Percentiles rank a stretch among this genome's conserved stretches.
Conservation (phyloP, 805 yeast genomes). For the Yarrowia sp. region DNA sequence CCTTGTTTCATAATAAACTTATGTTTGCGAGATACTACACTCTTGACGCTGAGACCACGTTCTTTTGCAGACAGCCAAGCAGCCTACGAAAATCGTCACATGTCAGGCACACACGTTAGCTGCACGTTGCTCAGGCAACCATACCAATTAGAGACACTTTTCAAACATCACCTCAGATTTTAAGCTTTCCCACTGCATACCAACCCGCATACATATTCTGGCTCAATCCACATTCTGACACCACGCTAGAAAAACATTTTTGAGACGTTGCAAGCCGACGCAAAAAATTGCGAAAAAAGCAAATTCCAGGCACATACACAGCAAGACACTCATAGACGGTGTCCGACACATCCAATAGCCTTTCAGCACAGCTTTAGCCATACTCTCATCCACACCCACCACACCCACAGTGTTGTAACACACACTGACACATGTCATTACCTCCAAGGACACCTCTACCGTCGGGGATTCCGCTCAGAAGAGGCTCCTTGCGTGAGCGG, state of each 20-base stretch:
- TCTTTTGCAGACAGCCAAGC: no score
- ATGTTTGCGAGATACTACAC: not conserved
- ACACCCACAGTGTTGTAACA: not conserved
- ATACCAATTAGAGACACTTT: not conserved
- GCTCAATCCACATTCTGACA: not conserved
- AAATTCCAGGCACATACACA: no score
- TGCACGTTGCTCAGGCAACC: not conserved
- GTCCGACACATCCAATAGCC: no score
- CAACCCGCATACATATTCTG: not conserved
- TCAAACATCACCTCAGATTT: not conserved
- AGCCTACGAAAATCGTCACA: no score
- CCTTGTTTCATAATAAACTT: not conserved
- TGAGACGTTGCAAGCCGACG: no score
- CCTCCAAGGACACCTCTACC: conserved; percentile 11
- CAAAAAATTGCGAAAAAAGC: not conserved
- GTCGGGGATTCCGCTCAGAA: not conserved
- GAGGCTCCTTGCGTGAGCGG: not conserved
- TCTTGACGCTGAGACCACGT: no score
- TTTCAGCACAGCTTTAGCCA: no score
- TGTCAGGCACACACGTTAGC: not conserved
- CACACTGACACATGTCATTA: not conserved
- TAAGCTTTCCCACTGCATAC: not conserved
- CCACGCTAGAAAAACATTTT: not conserved
- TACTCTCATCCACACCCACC: no score
- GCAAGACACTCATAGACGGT: not conserved